Evolutionary conservation across 129 eudicot genomes (phyloP), one percentile per base, ranked within the genome.

Genomic region (Scalesia atractyloides): DNA sequence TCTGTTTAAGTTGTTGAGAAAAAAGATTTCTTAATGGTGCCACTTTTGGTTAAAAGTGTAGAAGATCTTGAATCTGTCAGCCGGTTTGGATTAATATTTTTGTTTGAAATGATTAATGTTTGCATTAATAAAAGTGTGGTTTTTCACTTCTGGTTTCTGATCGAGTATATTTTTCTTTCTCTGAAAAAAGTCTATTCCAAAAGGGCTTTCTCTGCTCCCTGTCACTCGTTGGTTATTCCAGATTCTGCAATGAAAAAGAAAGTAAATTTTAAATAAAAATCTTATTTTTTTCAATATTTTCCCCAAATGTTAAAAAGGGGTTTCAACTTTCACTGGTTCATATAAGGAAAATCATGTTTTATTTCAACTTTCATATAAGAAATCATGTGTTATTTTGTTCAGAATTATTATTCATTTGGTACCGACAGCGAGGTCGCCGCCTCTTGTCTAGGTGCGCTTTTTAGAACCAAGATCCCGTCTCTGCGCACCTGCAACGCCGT

Each of bases 151-250:
- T 65, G 71, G 61, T 49, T 48, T 78, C 58, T 52, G 9, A 44
- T 44, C 51, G 16, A 30, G 26, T 36, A 52, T 74, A 50, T 49
- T 51, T 46, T 66, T 72, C 13, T 72, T 54, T 50, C 61, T 49
- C 74, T 73, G 72, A 66, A 54, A 46, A 60, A 77, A 79, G 79
- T 26, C 60, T 58, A 65, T 73, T 72, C 70, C 65, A 73, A 80
- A 80, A 75, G 71, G 76, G 64, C 54, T 77, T 77, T 72, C 68
- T 39, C 70, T 59, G 75, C 65, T 53, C 75, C 49, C 80, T 82
- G 78, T 68, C 79, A 72, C 62, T 41, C 67, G 74, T 65, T 33
- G 66, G 46, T 68, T 67, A 68, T 41, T 67, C 60, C 63, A 59
- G 76, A 50, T 74, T 82, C 78, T 82, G 47, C 61, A 43, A 57